Conservation (phyloP, 805 yeast genomes). For the Candida alai region DNA sequence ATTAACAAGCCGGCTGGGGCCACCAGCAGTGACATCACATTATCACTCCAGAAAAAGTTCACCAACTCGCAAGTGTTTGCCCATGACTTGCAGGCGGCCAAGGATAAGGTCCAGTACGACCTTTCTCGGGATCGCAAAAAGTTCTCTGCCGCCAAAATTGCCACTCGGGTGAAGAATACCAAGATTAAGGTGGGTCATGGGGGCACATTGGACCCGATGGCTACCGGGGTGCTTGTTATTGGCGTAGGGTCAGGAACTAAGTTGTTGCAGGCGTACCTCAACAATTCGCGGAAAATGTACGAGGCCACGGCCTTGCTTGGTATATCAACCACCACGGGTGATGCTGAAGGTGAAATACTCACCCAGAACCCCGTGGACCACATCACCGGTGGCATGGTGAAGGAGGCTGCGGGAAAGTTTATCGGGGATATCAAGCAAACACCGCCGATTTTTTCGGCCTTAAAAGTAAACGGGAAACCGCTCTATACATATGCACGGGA, state of each 20-base stretch:
- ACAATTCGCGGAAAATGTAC: conserved; percentile 74
- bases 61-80: conserved; percentile 57
- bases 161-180: conserved; percentile 39
- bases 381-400: conserved; percentile 50
- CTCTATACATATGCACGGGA: conserved; percentile 91
- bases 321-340: conserved; percentile 89
- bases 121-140: conserved; percentile 35
- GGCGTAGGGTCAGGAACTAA: conserved; percentile 96
- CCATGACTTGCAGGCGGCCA: conserved; percentile 47
- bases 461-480: conserved; percentile 92
- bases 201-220: conserved; percentile 93
- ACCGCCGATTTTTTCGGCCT: conserved; percentile 93
- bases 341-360: conserved; percentile 79
- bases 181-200: conserved; percentile 96
- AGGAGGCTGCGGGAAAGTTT: conserved; percentile 54
- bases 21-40: conserved; percentile 71
- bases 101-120: conserved; percentile 41
- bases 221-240: conserved; percentile 88
- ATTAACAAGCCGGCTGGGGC: conserved; percentile 85
- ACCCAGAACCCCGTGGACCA: conserved; percentile 54
- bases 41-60: conserved; percentile 60
- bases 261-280: conserved; percentile 63
- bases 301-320: conserved; percentile 86
- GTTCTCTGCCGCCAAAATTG: conserved; percentile 48
- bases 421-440: conserved; percentile 82